Base-by-base conservation (phyloP, 352 stramenopile genomes). In the Blastocystis sp. region DNA sequence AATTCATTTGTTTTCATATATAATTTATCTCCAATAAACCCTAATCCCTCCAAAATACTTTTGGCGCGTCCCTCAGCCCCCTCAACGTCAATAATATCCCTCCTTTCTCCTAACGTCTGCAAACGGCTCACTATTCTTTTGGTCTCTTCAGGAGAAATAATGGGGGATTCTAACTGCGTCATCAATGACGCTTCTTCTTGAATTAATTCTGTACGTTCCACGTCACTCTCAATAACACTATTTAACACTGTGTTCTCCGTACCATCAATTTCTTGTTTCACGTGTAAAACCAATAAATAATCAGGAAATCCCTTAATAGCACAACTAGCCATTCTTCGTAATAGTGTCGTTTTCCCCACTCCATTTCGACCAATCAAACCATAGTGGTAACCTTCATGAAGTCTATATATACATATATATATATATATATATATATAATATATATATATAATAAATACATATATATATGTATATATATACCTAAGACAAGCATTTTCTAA, bases 21-120 rank as follows among this genome's bases (percentile, higher is more conserved):
- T 35, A 91, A 73, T 45, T 88, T 82, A 44, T 82, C 70, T 41
- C 87, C 79, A 0, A 80, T 76, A 70, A 93, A 94, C 67, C 86
- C 80, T 10, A 94, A 71, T 6, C 85, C 85, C 42, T 72, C 78
- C 9, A 94, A 70, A 39, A 93, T 87, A 43, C 77, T 75, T 23
- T 81, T 73, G 24, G 84, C 84, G 13, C 82, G 72, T 1, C 77
- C 70, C 66, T 93, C 80, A 7, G 81, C 81, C 44, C 77, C 79
- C 65, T 87, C 82, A 27, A 78, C 75, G 62, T 90, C 24, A 47
- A 86, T 84, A 32, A 81, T 67, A 24, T 73, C n/a, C n/a, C n/a
- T n/a, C n/a, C n/a, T n/a, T n/a, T n/a, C n/a, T 59, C 86, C 80
- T 36, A 86, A 80, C 75, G 78, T 85, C 74, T 88, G 77, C 32